phyloP scores from a whole-genome alignment of 1,284 basidiomycete species.

The Phenoliferia sp. region DNA sequence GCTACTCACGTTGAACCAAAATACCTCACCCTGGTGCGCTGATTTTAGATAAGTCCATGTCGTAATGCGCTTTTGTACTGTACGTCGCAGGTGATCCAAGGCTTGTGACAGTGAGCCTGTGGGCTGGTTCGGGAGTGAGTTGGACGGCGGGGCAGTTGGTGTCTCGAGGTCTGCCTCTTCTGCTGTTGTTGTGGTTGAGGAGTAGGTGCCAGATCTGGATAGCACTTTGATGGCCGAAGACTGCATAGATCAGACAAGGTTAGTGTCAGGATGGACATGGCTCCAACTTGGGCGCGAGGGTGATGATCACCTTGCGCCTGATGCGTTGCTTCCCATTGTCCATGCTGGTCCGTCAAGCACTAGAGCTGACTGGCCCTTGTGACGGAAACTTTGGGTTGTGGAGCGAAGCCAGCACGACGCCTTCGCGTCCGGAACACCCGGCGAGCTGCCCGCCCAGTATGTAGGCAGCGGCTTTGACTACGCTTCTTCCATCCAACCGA shows the following conservation, averaged over 20 bases:
- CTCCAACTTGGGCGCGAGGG: neutral
- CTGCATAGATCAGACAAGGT: neutral
- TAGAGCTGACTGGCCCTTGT: no score
- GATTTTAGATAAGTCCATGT: slow-evolving; percentile 76
- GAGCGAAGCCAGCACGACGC: no score
- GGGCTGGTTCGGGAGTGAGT: slow-evolving; percentile 18
- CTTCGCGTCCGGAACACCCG: no score
- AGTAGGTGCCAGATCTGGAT: neutral
- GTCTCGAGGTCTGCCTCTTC: neutral
- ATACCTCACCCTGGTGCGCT: slow-evolving; percentile 68
- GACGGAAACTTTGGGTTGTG: no score
- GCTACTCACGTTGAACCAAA: slow-evolving; percentile 66
- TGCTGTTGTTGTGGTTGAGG: neutral
- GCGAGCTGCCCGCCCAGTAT: no score
- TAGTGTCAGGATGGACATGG: neutral
- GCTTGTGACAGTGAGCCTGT: slow-evolving; percentile 14
- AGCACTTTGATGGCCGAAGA: slow-evolving; percentile 19
- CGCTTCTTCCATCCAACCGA: no score
- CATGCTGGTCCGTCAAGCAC: no score
- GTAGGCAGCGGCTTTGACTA: no score
- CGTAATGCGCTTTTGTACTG: slow-evolving; percentile 73
- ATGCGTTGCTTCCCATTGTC: neutral
- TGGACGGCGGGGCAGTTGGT: neutral
- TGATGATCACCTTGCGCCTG: neutral
- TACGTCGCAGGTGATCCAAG: slow-evolving; percentile 42